These are phyloP conservation scores for Phytophthora europaea DNA, from an alignment of 352 stramenopile genomes.

Conservation along the genomic window DNA sequence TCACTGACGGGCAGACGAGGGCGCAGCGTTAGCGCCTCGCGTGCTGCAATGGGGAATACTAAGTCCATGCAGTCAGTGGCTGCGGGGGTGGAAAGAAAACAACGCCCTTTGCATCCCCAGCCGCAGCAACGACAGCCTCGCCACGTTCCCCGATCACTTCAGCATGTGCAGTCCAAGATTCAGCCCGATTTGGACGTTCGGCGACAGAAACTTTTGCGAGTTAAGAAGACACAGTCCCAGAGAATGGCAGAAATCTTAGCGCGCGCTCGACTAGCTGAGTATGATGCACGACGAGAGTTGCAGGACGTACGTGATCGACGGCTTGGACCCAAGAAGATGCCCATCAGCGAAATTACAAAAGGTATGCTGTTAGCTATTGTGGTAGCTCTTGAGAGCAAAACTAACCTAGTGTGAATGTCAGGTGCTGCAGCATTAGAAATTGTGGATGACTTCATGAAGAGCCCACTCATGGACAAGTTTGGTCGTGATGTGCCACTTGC, in stretches of 20 bases:
- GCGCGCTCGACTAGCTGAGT: slow-evolving; percentile 64
- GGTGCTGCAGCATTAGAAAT: slow-evolving; percentile 84
- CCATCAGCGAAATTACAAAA: slow-evolving; percentile 62
- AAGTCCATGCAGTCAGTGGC: neutral
- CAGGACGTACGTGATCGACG: slow-evolving; percentile 33
- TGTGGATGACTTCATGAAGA: slow-evolving; percentile 81
- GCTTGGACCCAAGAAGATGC: slow-evolving; percentile 45
- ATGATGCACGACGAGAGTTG: slow-evolving; percentile 50
- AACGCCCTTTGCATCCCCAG: slow-evolving; percentile 23
- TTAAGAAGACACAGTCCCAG: slow-evolving; percentile 85
- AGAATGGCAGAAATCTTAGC: slow-evolving; percentile 78
- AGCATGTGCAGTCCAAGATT: slow-evolving; percentile 71
- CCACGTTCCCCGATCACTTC: slow-evolving; percentile 30
- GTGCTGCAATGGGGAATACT: slow-evolving; percentile 26
- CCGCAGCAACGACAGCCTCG: slow-evolving; percentile 16
- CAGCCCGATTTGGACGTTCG: slow-evolving; percentile 63
- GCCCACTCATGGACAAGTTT: slow-evolving; percentile 81
- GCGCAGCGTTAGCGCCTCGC: slow-evolving; percentile 2
- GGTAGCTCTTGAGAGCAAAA: neutral
- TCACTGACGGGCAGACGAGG: neutral
- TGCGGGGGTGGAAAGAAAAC: slow-evolving; percentile 3
- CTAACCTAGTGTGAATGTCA: slow-evolving; percentile 20
- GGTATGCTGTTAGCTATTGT: slow-evolving; percentile 39
- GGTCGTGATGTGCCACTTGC: slow-evolving; percentile 12
- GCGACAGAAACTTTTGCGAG: slow-evolving; percentile 69